phyloP scores from a whole-genome alignment of 1,284 basidiomycete species.

The Ganoderma meredithae region DNA sequence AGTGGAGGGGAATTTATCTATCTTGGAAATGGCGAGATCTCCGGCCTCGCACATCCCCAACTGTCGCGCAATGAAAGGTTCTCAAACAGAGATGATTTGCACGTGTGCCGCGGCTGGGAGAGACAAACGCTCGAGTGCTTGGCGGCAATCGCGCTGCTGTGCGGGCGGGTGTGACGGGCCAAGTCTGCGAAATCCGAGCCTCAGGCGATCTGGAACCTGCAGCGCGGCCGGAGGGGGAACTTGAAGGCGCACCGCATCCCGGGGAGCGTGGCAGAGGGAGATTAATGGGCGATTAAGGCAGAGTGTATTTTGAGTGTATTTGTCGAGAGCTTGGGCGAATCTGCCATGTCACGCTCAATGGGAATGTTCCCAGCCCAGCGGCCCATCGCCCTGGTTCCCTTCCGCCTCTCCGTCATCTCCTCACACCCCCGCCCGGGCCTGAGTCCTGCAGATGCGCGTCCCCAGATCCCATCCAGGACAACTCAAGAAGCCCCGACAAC shows the following conservation, averaged over 20 bases:
- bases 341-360: constrained; percentile 31
- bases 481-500: constrained; percentile 10
- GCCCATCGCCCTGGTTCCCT: constrained; percentile 23
- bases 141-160: constrained; percentile 17
- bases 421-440: background rate
- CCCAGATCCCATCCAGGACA: constrained; percentile 7
- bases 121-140: constrained; percentile 8
- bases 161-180: constrained; percentile 16
- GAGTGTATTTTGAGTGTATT: constrained; percentile 10
- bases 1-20: constrained; percentile 28
- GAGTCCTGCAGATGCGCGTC: constrained; percentile 11
- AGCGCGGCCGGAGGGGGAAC: constrained; percentile 4
- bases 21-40: constrained; percentile 28
- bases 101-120: constrained; percentile 26
- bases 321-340: constrained; percentile 25
- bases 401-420: constrained; percentile 13
- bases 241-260: constrained; percentile 15
- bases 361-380: constrained; percentile 32
- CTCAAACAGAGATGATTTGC: constrained; percentile 27
- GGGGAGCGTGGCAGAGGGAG: constrained; percentile 22
- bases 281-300: background rate
- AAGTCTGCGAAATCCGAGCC: constrained; percentile 4
- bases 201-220: constrained; percentile 6
- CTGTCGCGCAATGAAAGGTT: constrained; percentile 29
- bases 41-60: constrained; percentile 26